These are phyloP conservation scores for Globisporangium radiosum DNA, from an alignment of 352 stramenopile species.

Conservation along the genomic window DNA sequence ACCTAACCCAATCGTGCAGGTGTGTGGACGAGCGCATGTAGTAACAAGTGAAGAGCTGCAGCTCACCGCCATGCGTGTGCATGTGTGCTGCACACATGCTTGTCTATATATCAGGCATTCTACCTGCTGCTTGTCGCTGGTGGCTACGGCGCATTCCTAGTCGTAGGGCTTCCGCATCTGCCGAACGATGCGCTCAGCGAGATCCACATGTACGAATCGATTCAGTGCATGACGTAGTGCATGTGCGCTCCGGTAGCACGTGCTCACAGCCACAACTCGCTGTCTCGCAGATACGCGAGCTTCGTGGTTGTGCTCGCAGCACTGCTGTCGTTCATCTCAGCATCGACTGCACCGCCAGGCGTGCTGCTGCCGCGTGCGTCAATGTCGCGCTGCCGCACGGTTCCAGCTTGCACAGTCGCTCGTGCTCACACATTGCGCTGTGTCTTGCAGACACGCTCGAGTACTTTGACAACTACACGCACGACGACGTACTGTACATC, in stretches of 20 bases:
- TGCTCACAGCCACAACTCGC: too few relatives aligned
- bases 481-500: constrained; percentile 37
- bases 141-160: constrained; percentile 52
- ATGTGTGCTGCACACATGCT: background rate
- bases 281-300: constrained; percentile 24
- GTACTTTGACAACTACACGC: constrained; percentile 52
- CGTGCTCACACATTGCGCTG: background rate
- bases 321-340: constrained; percentile 43
- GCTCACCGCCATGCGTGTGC: background rate
- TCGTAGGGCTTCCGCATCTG: constrained; percentile 31
- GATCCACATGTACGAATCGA: constrained; percentile 28
- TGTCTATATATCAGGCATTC: constrained; percentile 29
- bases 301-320: constrained; percentile 28
- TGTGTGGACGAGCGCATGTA: background rate
- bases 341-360: constrained; percentile 33
- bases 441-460: constrained; percentile 26
- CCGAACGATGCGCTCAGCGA: constrained; percentile 31
- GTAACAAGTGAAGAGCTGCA: background rate
- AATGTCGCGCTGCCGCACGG: background rate
- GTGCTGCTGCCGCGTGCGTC: constrained; percentile 37
- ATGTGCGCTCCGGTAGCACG: too few relatives aligned
- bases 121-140: constrained; percentile 55
- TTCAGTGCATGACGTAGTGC: too few relatives aligned
- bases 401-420: too few relatives aligned
- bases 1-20: constrained; percentile 31